Evolutionary conservation across 805 yeast genomes (phyloP).

Genomic region (Ogataea allantospora): DNA sequence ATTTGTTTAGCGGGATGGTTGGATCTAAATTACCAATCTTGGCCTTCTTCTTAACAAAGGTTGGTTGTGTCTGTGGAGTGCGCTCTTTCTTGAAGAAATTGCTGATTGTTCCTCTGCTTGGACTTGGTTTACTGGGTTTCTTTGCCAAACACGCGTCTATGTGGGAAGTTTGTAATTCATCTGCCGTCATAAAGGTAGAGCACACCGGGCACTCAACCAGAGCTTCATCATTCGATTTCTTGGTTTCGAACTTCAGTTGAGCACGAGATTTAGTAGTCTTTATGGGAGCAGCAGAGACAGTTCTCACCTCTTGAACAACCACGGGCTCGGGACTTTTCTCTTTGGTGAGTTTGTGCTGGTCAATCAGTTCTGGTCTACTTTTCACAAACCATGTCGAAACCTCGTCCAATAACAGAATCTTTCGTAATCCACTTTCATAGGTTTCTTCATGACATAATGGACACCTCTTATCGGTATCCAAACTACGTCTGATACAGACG

Average conservation of each 20-base stretch:
- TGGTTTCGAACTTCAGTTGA: conserved; percentile 16
- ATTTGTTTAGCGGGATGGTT: conserved; percentile 52
- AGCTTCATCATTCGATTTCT: conserved; percentile 24
- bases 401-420: conserved; percentile 72
- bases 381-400: conserved; percentile 51
- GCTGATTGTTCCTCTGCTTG: conserved; percentile 15
- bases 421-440: conserved; percentile 64
- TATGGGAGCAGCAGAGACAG: conserved; percentile 21
- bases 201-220: conserved; percentile 72
- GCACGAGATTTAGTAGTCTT: neutral
- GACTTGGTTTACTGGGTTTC: conserved; percentile 21
- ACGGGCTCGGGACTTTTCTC: conserved; percentile 7
- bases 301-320: too few relatives aligned
- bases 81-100: conserved; percentile 14
- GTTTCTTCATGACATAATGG: conserved; percentile 76
- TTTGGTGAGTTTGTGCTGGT: conserved; percentile 19
- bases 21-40: conserved; percentile 66
- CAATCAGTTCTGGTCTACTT: conserved; percentile 41
- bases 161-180: conserved; percentile 56
- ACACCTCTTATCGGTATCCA: conserved; percentile 60
- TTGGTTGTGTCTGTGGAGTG: conserved; percentile 27
- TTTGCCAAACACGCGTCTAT: conserved; percentile 55
- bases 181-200: conserved; percentile 49
- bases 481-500: conserved; percentile 71
- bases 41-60: conserved; percentile 16